These are phyloP conservation scores for Geotrichum carabidarum DNA, from an alignment of 1,139 yeast species.

Conservation along the genomic window DNA sequence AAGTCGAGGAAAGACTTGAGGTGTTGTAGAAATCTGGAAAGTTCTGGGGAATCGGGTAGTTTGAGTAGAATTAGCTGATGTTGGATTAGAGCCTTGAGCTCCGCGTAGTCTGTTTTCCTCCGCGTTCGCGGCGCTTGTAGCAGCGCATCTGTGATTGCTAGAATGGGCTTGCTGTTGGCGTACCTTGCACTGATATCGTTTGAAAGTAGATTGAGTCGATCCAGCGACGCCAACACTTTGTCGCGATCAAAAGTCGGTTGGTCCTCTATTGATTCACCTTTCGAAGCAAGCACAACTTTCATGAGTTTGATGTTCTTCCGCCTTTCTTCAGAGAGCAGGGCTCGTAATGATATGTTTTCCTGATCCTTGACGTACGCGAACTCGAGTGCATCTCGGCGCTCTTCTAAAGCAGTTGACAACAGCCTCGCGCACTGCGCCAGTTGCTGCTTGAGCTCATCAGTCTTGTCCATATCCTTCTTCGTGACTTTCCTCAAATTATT, in stretches of 20 bases:
- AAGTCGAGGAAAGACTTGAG: not conserved
- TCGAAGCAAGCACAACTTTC: constrained; percentile 5
- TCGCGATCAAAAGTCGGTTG: constrained; percentile 10
- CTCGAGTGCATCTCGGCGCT: constrained; percentile 13
- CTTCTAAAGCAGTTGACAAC: constrained; percentile 12
- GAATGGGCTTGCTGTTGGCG: constrained; percentile 10
- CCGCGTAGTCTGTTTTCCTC: constrained; percentile 2
- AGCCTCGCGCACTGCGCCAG: constrained; percentile 12
- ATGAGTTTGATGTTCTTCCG: constrained; percentile 14
- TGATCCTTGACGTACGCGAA: constrained; percentile 16
- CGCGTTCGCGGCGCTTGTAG: constrained; percentile 3
- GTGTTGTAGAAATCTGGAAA: not conserved
- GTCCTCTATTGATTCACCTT: not conserved
- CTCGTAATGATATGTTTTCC: constrained; percentile 1
- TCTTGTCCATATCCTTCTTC: constrained; percentile 6
- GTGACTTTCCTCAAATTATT: constrained; percentile 4
- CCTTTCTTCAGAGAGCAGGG: constrained; percentile 12
- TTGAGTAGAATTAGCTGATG: constrained; percentile 10
- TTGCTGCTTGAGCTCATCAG: constrained; percentile 11
- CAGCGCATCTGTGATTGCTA: constrained; percentile 7
- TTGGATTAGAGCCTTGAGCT: constrained; percentile 5
- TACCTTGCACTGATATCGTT: constrained; percentile 6
- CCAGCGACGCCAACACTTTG: not conserved
- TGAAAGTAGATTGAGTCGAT: constrained; percentile 1
- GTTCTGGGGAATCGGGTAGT: constrained; percentile 9